Percentiles rank a stretch among this genome's conserved stretches.
These are phyloP conservation scores for Kernera saxatilis DNA, from an alignment of 345 rosid genomes.

Conservation along the genomic window DNA sequence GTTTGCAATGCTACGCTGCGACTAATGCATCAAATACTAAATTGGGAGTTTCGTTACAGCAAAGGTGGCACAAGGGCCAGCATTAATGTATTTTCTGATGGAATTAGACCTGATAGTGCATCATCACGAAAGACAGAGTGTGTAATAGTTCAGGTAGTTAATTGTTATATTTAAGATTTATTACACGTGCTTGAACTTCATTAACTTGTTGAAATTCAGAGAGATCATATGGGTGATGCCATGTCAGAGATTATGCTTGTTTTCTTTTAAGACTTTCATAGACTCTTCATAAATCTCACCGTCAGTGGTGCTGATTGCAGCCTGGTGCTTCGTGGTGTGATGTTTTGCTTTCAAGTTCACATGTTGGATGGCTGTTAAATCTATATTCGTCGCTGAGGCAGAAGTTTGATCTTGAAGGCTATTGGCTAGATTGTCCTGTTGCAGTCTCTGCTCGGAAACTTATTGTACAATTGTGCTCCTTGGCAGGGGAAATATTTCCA, in stretches of 20 bases:
- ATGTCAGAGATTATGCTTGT: conserved; percentile 1
- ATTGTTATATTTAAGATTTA: conserved; percentile 11
- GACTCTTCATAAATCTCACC: conserved; percentile 20
- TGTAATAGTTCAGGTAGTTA: conserved; percentile 67
- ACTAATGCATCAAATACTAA: conserved; percentile 88
- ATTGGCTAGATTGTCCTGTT: conserved; percentile 90
- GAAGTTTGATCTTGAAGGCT: conserved; percentile 62
- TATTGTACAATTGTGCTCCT: conserved; percentile 83
- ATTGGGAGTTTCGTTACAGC: conserved; percentile 77
- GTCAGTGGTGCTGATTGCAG: conserved; percentile 45
- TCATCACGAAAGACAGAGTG: conserved; percentile 64
- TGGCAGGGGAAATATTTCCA: conserved; percentile 75
- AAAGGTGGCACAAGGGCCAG: conserved; percentile 38
- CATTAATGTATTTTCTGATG: conserved; percentile 53
- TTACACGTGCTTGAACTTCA: background rate
- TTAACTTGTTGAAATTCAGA: conserved; percentile 11
- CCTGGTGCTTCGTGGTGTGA: conserved; percentile 94
- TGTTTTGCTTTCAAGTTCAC: conserved; percentile 79
- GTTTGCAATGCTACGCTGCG: conserved; percentile 81
- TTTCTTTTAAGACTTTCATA: conserved; percentile 1
- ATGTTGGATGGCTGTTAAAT: conserved; percentile 74
- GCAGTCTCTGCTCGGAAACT: conserved; percentile 95
- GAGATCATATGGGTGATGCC: conserved; percentile 2
- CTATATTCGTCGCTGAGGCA: conserved; percentile 74
- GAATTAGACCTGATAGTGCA: conserved; percentile 46